These are phyloP conservation scores for Cladosporium sphaerospermum DNA, from an alignment of 2,329 filamentous ascomycete genomes.

Conservation along the genomic window DNA sequence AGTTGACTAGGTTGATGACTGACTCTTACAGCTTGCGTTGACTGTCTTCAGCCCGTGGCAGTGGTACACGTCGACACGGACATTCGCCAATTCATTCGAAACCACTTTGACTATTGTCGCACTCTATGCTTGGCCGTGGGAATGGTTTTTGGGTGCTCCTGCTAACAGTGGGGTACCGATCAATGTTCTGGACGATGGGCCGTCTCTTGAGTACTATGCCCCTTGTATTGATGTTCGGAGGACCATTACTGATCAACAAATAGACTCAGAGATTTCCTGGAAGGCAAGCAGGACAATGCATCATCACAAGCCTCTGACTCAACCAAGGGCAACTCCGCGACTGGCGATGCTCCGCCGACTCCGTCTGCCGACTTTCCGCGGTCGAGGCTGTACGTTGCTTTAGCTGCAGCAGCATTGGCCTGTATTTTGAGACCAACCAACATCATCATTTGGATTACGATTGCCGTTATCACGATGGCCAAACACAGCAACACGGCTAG, in stretches of 20 bases:
- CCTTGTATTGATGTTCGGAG: no score
- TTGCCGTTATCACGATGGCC: constrained; percentile 52
- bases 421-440: constrained; percentile 89
- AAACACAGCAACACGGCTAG: constrained; percentile 31
- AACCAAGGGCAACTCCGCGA: background rate
- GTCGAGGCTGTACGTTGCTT: constrained; percentile 30
- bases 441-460: constrained; percentile 69
- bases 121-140: constrained; percentile 82
- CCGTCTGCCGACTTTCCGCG: background rate
- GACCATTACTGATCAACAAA: no score
- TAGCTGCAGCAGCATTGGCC: constrained; percentile 72
- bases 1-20: no score
- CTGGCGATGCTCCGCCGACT: background rate
- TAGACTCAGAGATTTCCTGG: constrained; percentile 7
- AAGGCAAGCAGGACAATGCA: constrained; percentile 1
- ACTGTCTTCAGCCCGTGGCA: constrained; percentile 81
- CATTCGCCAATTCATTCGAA: constrained; percentile 90
- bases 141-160: constrained; percentile 27
- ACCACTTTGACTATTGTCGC: constrained; percentile 78
- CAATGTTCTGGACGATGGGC: background rate
- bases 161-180: background rate
- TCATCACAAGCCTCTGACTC: background rate
- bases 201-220: background rate
- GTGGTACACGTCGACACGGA: constrained; percentile 90
- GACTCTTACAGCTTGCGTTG: constrained; percentile 66